Evolutionary conservation across 192 early-diverging fungal genomes (phyloP).

Genomic region (Coemansia sp.): DNA sequence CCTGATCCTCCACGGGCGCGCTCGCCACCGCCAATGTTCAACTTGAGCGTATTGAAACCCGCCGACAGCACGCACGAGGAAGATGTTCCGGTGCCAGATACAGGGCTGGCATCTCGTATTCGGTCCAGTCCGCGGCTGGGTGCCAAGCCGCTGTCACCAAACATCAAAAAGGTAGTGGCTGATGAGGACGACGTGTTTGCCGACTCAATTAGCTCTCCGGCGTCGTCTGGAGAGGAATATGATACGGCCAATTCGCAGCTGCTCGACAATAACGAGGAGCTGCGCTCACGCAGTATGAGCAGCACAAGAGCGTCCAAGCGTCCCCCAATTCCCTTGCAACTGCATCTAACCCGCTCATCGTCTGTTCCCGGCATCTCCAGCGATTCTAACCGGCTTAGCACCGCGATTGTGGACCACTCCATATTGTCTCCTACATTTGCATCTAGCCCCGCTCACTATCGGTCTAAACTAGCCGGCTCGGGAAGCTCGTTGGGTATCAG

Average conservation of each 20-base stretch:
- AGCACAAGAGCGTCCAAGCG: background rate
- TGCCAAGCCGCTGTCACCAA: background rate
- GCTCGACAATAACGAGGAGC: slow-evolving; percentile 1
- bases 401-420: background rate
- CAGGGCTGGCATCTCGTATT: slow-evolving; percentile 3
- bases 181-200: slow-evolving; percentile 13
- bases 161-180: background rate
- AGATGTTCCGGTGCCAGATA: background rate
- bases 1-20: background rate
- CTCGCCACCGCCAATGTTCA: slow-evolving; percentile 1
- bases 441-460: background rate
- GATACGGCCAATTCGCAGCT: slow-evolving; percentile 21
- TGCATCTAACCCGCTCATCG: background rate
- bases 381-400: background rate
- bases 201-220: background rate
- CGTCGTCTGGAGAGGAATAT: slow-evolving; percentile 7
- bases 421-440: slow-evolving; percentile 7
- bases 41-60: background rate
- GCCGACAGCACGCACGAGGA: background rate
- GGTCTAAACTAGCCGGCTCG: background rate
- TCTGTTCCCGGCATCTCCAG: background rate
- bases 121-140: slow-evolving; percentile 14
- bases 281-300: background rate
- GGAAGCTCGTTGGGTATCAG: background rate
- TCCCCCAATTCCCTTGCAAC: background rate